phyloP scores from a whole-genome alignment of 2,329 filamentous ascomycete genomes.

The Capronia americana region DNA sequence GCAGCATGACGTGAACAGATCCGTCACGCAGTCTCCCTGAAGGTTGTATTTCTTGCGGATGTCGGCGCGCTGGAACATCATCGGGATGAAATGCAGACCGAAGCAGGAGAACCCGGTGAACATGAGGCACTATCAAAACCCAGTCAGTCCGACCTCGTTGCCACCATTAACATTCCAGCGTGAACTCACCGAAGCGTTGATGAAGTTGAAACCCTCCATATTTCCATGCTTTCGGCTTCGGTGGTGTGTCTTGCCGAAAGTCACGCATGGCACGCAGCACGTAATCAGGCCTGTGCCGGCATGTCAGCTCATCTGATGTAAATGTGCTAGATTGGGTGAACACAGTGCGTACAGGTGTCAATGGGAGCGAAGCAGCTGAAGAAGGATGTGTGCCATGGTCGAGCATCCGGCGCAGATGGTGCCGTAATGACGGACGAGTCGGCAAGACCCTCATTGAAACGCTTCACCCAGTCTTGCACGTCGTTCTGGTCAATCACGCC shows the following conservation, averaged over 20 bases:
- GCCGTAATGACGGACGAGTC: slow-evolving; percentile 25
- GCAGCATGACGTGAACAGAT: slow-evolving; percentile 61
- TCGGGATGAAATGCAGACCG: slow-evolving; percentile 49
- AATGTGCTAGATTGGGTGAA: not conserved
- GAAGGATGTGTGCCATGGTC: slow-evolving; percentile 42
- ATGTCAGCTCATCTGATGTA: slow-evolving; percentile 3
- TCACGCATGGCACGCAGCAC: slow-evolving; percentile 43
- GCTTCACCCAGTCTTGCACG: slow-evolving; percentile 29
- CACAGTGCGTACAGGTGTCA: slow-evolving; percentile 40
- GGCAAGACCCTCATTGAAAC: slow-evolving; percentile 32
- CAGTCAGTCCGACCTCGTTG: not conserved
- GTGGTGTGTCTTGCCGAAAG: slow-evolving; percentile 43
- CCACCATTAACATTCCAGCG: not conserved
- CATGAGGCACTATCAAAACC: slow-evolving; percentile 44
- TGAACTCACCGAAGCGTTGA: slow-evolving; percentile 39
- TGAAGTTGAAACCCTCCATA: slow-evolving; percentile 40
- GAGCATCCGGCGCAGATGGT: slow-evolving; percentile 25
- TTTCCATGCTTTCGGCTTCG: slow-evolving; percentile 42
- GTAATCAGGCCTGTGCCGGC: slow-evolving; percentile 38
- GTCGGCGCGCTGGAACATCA: slow-evolving; percentile 61
- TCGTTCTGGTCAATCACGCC: slow-evolving; percentile 26
- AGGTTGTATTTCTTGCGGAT: slow-evolving; percentile 63
- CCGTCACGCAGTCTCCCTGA: slow-evolving; percentile 54
- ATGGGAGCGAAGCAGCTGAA: slow-evolving; percentile 44
- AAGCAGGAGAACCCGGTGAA: slow-evolving; percentile 44